Conservation (phyloP, 2,329 filamentous ascomycete species). For the Elsinoe australis region DNA sequence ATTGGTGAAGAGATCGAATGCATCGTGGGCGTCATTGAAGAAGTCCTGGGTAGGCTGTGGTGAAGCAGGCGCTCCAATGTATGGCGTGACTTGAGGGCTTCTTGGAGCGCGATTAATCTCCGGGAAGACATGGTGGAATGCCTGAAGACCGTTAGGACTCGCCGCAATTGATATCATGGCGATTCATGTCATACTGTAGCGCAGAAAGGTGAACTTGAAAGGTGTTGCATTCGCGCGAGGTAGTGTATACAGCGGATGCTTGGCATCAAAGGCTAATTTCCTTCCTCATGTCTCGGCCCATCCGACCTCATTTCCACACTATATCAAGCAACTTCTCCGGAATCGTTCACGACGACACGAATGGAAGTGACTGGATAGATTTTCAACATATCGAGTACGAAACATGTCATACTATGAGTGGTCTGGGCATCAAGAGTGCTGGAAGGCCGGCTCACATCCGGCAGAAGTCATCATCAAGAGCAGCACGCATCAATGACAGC, state of each 20-base stretch:
- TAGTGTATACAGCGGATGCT: background rate
- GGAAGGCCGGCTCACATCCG: slow-evolving; percentile 6
- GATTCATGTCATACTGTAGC: background rate
- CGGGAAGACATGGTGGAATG: slow-evolving; percentile 10
- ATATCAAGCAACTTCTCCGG: too few species aligned
- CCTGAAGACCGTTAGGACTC: too few species aligned
- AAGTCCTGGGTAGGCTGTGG: background rate
- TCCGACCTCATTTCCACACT: too few species aligned
- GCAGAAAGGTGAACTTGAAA: background rate
- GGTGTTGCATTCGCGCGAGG: background rate
- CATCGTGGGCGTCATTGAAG: slow-evolving; percentile 1
- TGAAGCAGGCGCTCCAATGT: slow-evolving; percentile 7
- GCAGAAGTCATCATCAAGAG: slow-evolving; percentile 12
- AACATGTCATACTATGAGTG: slow-evolving; percentile 13
- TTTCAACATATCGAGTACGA: background rate
- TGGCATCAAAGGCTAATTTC: background rate
- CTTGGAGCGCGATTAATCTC: background rate
- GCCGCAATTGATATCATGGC: too few species aligned
- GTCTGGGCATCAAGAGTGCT: slow-evolving; percentile 11
- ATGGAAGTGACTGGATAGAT: background rate
- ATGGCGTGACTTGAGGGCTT: slow-evolving; percentile 1
- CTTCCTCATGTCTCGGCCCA: background rate
- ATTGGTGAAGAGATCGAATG: slow-evolving; percentile 3
- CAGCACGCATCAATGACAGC: slow-evolving; percentile 2
- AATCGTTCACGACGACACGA: too few species aligned